Evolutionary conservation across 805 yeast genomes (phyloP).

Genomic region (Wickerhamia fluorescens): DNA sequence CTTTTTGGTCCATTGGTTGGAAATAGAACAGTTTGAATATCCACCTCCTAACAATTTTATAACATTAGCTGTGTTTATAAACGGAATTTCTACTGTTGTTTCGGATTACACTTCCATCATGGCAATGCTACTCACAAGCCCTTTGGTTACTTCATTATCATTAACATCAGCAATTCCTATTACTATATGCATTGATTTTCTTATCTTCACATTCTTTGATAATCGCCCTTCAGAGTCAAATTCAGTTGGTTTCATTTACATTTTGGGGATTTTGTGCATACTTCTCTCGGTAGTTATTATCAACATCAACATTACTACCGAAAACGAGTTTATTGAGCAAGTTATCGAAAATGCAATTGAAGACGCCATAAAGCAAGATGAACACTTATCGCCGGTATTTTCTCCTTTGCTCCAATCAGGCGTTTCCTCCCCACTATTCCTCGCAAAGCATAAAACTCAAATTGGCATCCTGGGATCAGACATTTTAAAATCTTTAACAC

Average conservation of each 20-base stretch:
- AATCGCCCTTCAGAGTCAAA: constrained; percentile 9
- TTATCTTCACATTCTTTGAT: constrained; percentile 20
- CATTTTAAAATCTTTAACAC: constrained; percentile 8
- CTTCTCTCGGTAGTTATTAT: constrained; percentile 41
- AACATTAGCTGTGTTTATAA: constrained; percentile 26
- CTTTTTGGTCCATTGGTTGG: constrained; percentile 25
- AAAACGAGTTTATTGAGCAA: constrained; percentile 38
- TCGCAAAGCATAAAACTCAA: constrained; percentile 2
- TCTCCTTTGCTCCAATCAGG: constrained; percentile 31
- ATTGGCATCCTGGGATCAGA: constrained; percentile 10
- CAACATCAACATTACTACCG: constrained; percentile 35
- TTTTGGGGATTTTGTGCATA: constrained; percentile 42
- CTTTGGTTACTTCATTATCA: constrained; percentile 45
- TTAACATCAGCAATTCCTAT: constrained; percentile 48
- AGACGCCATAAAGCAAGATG: constrained; percentile 42
- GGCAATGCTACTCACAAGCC: constrained; percentile 48
- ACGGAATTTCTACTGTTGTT: constrained; percentile 40
- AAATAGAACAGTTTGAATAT: constrained; percentile 33
- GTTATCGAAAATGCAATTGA: constrained; percentile 43
- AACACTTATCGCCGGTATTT: constrained; percentile 38
- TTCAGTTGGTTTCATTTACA: constrained; percentile 26
- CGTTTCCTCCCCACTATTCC: constrained; percentile 4
- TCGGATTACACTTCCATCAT: constrained; percentile 46
- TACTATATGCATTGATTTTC: constrained; percentile 42
- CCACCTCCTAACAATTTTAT: constrained; percentile 33